A percentile compares a stretch with the other conserved stretches of the same genome.
Conservation (phyloP, 2,329 filamentous ascomycete genomes). For the Colletotrichum melonis region DNA sequence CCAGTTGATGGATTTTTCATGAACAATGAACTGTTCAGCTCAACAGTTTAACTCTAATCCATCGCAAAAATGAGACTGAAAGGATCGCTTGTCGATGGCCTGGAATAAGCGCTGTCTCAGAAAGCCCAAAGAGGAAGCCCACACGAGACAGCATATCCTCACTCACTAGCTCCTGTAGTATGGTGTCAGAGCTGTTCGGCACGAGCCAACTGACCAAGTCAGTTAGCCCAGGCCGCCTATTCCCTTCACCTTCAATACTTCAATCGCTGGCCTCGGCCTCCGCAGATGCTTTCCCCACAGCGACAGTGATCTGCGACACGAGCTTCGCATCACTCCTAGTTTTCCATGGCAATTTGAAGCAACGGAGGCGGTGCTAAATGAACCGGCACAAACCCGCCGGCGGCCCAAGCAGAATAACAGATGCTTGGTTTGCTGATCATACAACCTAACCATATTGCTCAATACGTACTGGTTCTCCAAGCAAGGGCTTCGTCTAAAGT, state of each 20-base stretch:
- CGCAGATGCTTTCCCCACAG: slow-evolving; percentile 11
- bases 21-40: background rate
- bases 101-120: background rate
- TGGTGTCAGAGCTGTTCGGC: slow-evolving; percentile 3
- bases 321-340: background rate
- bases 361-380: slow-evolving; percentile 12
- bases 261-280: background rate
- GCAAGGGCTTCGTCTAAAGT: slow-evolving; percentile 9
- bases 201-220: background rate
- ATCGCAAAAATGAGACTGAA: no score
- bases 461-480: background rate
- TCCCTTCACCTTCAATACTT: background rate
- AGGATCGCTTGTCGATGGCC: background rate
- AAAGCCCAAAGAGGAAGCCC: slow-evolving; percentile 1
- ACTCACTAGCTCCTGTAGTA: background rate
- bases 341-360: slow-evolving; percentile 7
- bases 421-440: slow-evolving; percentile 8
- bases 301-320: background rate
- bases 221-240: background rate
- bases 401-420: background rate
- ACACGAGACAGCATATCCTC: background rate
- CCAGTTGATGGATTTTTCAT: no score
- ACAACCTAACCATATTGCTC: background rate
- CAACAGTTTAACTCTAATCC: background rate
- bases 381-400: slow-evolving; percentile 1